These are phyloP conservation scores for Cenchrus americanus DNA, from an alignment of 176 grass and related monocot species.

Conservation along the genomic window DNA sequence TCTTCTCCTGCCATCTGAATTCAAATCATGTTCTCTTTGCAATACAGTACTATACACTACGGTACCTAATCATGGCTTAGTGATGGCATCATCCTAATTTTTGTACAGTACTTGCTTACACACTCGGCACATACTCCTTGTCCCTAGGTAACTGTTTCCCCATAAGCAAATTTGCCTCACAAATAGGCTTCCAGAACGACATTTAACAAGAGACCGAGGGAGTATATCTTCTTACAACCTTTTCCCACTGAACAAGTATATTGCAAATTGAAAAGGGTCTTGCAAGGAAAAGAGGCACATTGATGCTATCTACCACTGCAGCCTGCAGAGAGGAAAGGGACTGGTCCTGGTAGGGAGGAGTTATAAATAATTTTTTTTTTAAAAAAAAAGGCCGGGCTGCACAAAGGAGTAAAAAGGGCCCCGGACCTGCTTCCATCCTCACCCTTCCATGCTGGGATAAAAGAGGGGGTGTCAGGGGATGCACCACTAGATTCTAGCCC, in stretches of 20 bases:
- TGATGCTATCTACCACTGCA: not conserved
- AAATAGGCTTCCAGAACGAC: too few species aligned
- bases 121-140: too few species aligned
- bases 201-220: too few species aligned
- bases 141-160: too few species aligned
- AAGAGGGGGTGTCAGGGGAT: conserved; percentile 1
- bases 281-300: not conserved
- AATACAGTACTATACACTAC: too few species aligned
- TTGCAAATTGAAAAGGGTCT: not conserved
- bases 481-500: conserved; percentile 53
- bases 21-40: too few species aligned
- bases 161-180: too few species aligned
- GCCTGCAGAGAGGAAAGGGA: not conserved
- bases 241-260: not conserved
- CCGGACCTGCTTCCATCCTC: not conserved
- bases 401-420: conserved; percentile 41
- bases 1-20: not conserved
- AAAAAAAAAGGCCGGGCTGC: not conserved
- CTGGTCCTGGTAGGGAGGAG: not conserved
- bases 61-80: too few species aligned
- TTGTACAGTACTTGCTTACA: too few species aligned
- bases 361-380: too few species aligned
- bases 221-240: too few species aligned
- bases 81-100: too few species aligned
- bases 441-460: not conserved